These are phyloP conservation scores for Mortierella sp. DNA, from an alignment of 371 early-diverging fungal genomes.

Conservation along the genomic window DNA sequence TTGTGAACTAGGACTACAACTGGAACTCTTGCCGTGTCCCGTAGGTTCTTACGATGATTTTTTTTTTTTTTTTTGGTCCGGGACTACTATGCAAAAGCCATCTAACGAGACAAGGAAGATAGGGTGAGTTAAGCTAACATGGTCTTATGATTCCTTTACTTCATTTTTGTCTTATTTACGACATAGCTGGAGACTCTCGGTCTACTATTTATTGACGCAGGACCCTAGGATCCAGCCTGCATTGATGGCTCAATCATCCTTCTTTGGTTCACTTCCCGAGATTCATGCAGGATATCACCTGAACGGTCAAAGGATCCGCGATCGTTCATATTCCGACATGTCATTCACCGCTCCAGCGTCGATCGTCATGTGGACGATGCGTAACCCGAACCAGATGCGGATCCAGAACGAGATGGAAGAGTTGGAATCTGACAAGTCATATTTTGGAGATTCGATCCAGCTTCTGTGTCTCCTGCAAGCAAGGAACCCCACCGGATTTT, in stretches of 20 bases:
- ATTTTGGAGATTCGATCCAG: constrained; percentile 74
- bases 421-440: constrained; percentile 62
- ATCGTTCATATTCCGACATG: constrained; percentile 65
- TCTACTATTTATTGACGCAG: constrained; percentile 66
- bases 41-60: constrained; percentile 39
- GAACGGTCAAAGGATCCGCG: constrained; percentile 62
- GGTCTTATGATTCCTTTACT: too few species aligned
- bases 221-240: constrained; percentile 64
- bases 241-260: constrained; percentile 65
- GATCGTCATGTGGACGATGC: constrained; percentile 66
- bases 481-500: constrained; percentile 42
- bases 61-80: too few species aligned
- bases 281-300: constrained; percentile 69
- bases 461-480: constrained; percentile 68
- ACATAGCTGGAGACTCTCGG: constrained; percentile 65
- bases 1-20: constrained; percentile 33
- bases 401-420: constrained; percentile 63
- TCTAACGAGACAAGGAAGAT: too few species aligned
- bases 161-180: neutral
- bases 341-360: constrained; percentile 73
- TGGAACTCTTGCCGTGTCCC: constrained; percentile 58
- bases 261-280: constrained; percentile 64
- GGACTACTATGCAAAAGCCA: too few species aligned
- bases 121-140: too few species aligned
- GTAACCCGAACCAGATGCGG: constrained; percentile 57